Conservation (phyloP, 768 basidiomycete genomes). For the Amanita brunnescens region DNA sequence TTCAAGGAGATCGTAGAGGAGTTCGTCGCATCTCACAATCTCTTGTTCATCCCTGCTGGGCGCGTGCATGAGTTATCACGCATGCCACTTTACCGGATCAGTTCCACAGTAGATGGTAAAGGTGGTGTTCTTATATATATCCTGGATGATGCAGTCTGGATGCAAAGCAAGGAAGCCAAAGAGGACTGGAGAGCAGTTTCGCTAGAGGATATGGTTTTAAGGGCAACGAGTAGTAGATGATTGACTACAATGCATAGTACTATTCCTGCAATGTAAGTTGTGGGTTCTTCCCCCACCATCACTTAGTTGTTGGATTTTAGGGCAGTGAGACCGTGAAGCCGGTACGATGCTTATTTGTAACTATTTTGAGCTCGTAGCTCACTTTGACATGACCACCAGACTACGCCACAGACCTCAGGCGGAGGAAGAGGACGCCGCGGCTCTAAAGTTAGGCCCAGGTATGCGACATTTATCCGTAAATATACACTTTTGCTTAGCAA, state of each 20-base stretch:
- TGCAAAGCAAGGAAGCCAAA: constrained; percentile 37
- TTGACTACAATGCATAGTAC: too few relatives aligned
- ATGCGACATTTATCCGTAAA: constrained; percentile 3
- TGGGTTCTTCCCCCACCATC: too few relatives aligned
- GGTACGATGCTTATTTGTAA: too few relatives aligned
- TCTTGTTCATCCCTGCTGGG: constrained; percentile 85
- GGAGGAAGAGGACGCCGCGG: constrained; percentile 83
- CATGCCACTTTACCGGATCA: constrained; percentile 85
- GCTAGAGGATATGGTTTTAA: constrained; percentile 82
- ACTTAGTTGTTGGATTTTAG: too few relatives aligned
- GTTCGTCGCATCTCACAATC: constrained; percentile 71
- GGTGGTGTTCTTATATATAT: constrained; percentile 88
- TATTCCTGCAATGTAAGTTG: too few relatives aligned
- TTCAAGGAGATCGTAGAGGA: constrained; percentile 94
- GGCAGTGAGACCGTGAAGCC: too few relatives aligned
- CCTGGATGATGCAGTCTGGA: constrained; percentile 91
- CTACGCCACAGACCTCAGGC: constrained; percentile 54
- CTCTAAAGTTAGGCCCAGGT: constrained; percentile 77
- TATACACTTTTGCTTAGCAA: not conserved
- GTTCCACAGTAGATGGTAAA: constrained; percentile 68
- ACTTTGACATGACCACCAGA: constrained; percentile 41
- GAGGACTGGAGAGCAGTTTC: constrained; percentile 70
- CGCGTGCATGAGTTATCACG: constrained; percentile 77
- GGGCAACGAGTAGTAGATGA: constrained; percentile 26
- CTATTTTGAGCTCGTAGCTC: not conserved